A percentile compares a stretch with the other conserved stretches of the same genome.
Conservation (phyloP, 805 yeast genomes). For the Nakazawaea pomicola region DNA sequence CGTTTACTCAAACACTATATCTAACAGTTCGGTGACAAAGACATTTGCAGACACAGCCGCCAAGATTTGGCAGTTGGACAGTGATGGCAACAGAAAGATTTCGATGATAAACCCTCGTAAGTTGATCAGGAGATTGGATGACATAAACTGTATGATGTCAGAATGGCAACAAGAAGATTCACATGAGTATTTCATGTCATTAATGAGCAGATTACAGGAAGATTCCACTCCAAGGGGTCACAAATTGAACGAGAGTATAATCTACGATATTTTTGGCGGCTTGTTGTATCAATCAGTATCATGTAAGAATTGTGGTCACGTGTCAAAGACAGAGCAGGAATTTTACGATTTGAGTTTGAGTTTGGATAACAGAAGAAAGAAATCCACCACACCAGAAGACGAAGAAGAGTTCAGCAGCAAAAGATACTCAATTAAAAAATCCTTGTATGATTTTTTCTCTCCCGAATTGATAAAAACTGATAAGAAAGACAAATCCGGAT, state of each 20-base stretch:
- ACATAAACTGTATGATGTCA: constrained; percentile 93
- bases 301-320: constrained; percentile 76
- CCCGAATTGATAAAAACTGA: constrained; percentile 74
- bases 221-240: constrained; percentile 89
- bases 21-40: constrained; percentile 56
- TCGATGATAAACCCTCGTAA: constrained; percentile 69
- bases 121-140: constrained; percentile 65
- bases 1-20: constrained; percentile 41
- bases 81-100: constrained; percentile 28
- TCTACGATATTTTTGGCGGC: constrained; percentile 95
- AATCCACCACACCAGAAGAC: constrained; percentile 5
- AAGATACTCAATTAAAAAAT: constrained; percentile 64
- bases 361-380: constrained; percentile 48
- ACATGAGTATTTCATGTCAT: constrained; percentile 94
- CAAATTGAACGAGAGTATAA: constrained; percentile 72
- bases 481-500: constrained; percentile 65
- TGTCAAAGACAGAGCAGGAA: constrained; percentile 86
- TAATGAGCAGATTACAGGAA: constrained; percentile 83
- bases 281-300: constrained; percentile 77
- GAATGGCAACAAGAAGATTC: constrained; percentile 98
- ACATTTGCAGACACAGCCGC: constrained; percentile 63
- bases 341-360: constrained; percentile 89
- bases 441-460: constrained; percentile 76
- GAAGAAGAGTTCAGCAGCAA: constrained; percentile 11
- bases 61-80: constrained; percentile 63